Percentiles rank a stretch among this genome's conserved stretches.
phyloP scores from a whole-genome alignment of 1,284 basidiomycete species.

The Rhodotorula sp. region DNA sequence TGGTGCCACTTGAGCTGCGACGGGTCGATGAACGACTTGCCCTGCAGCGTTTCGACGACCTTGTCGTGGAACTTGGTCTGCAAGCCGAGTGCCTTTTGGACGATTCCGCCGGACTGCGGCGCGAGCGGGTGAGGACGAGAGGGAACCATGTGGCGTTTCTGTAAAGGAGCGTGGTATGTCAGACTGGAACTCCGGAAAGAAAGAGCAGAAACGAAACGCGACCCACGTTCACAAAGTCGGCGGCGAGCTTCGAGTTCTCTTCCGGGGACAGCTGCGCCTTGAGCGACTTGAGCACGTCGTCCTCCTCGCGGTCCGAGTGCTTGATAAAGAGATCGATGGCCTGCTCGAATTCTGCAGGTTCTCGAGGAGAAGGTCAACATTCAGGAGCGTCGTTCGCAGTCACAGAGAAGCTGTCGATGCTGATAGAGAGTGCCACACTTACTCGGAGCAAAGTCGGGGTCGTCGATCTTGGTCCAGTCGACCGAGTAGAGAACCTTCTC shows the following conservation, averaged over 20 bases:
- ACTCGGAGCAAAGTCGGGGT: constrained; percentile 28
- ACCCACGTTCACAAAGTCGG: constrained; percentile 39
- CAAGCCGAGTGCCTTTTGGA: constrained; percentile 40
- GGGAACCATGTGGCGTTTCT: constrained; percentile 39
- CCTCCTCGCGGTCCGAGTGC: constrained; percentile 41
- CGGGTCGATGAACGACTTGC: constrained; percentile 4
- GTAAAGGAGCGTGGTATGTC: neutral
- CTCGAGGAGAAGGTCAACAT: neutral
- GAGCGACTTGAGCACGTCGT: constrained; percentile 31
- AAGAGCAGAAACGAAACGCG: too few species aligned
- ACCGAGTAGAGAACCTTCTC: constrained; percentile 39
- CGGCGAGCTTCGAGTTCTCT: constrained; percentile 38
- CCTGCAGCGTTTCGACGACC: constrained; percentile 26
- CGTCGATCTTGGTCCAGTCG: constrained; percentile 31
- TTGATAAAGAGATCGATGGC: constrained; percentile 42
- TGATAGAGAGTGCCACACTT: neutral
- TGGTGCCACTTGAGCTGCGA: constrained; percentile 18
- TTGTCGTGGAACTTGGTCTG: constrained; percentile 32
- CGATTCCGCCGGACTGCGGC: constrained; percentile 43
- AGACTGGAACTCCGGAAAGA: too few species aligned
- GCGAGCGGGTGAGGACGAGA: constrained; percentile 44
- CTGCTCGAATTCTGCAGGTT: constrained; percentile 29
- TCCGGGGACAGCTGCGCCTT: constrained; percentile 30
- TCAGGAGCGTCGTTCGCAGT: neutral
- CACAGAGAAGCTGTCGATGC: neutral